Conservation (phyloP, 2,329 filamentous ascomycete species). For the Cadophora sp. region DNA sequence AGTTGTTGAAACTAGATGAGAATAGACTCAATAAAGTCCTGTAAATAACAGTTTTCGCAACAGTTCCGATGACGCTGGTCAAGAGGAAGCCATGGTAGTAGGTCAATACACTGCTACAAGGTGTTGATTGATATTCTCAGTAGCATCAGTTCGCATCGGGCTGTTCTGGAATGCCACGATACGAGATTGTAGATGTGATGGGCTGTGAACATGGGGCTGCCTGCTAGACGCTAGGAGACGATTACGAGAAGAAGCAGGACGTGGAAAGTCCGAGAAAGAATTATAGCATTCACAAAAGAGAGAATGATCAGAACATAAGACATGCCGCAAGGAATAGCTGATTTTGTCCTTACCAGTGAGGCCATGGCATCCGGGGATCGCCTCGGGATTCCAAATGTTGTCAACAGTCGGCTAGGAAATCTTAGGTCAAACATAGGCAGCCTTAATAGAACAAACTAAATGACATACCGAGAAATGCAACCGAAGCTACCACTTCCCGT, state of each 20-base stretch:
- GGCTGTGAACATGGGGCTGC: neutral
- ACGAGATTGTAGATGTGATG: conserved; percentile 17
- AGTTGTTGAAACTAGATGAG: conserved; percentile 69
- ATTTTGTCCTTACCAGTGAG: conserved; percentile 31
- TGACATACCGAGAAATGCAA: too few species aligned
- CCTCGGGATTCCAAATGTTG: conserved; percentile 9
- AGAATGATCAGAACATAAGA: neutral
- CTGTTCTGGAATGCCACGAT: conserved; percentile 34
- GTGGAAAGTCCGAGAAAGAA: conserved; percentile 20
- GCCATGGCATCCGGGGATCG: conserved; percentile 25
- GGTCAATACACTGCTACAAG: neutral
- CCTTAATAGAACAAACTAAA: too few species aligned
- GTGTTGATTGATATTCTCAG: neutral
- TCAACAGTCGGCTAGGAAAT: too few species aligned
- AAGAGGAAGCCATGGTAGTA: conserved; percentile 59
- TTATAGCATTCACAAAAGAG: neutral
- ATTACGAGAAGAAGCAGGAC: conserved; percentile 22
- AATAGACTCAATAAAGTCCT: conserved; percentile 59
- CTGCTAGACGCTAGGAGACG: conserved; percentile 5
- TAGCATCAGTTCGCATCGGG: conserved; percentile 53
- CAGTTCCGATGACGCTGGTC: conserved; percentile 60
- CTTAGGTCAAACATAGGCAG: too few species aligned
- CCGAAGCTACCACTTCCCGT: too few species aligned
- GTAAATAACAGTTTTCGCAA: conserved; percentile 69
- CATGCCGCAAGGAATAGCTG: neutral